Percentiles rank a stretch among this genome's conserved stretches.
phyloP scores from a whole-genome alignment of 768 basidiomycete genomes.

The Lactarius tabidus region DNA sequence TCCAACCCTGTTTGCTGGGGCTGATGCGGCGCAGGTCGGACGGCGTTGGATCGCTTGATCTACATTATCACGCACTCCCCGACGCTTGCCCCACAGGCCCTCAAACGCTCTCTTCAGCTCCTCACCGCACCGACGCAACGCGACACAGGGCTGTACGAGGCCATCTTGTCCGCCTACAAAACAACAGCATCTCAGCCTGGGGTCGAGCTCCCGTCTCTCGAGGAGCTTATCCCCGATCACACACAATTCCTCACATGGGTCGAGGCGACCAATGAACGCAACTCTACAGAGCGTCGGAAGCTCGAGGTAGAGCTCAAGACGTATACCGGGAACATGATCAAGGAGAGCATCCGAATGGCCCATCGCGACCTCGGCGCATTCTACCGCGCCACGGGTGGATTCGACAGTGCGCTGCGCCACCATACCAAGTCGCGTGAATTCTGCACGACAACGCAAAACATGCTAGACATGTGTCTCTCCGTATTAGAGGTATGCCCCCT shows the following conservation, averaged over 20 bases:
- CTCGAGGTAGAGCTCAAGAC: conserved; percentile 93
- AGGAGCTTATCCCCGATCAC: conserved; percentile 52
- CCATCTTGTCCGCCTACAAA: conserved; percentile 53
- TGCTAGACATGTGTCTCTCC: conserved; percentile 89
- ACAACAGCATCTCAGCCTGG: conserved; percentile 35
- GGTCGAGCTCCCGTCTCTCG: conserved; percentile 41
- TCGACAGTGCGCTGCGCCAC: conserved; percentile 66
- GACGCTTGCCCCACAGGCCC: conserved; percentile 65
- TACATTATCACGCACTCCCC: conserved; percentile 64
- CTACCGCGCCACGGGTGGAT: conserved; percentile 70
- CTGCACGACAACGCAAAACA: conserved; percentile 85
- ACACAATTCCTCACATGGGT: conserved; percentile 49
- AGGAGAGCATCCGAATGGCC: conserved; percentile 95
- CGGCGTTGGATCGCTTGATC: conserved; percentile 68
- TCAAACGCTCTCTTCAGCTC: conserved; percentile 59
- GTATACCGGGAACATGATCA: conserved; percentile 96
- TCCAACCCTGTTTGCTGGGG: neutral
- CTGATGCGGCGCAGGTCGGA: conserved; percentile 49
- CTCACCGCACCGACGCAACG: conserved; percentile 53
- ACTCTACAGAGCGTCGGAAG: conserved; percentile 70
- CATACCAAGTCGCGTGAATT: conserved; percentile 92
- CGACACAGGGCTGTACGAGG: conserved; percentile 59
- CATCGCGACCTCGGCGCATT: conserved; percentile 85
- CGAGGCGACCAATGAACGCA: conserved; percentile 61
- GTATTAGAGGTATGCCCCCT: conserved; percentile 60